Percentiles rank a stretch among this genome's conserved stretches.
Conservation (phyloP, 2,329 filamentous ascomycete species). For the Colletotrichum acutatum region DNA sequence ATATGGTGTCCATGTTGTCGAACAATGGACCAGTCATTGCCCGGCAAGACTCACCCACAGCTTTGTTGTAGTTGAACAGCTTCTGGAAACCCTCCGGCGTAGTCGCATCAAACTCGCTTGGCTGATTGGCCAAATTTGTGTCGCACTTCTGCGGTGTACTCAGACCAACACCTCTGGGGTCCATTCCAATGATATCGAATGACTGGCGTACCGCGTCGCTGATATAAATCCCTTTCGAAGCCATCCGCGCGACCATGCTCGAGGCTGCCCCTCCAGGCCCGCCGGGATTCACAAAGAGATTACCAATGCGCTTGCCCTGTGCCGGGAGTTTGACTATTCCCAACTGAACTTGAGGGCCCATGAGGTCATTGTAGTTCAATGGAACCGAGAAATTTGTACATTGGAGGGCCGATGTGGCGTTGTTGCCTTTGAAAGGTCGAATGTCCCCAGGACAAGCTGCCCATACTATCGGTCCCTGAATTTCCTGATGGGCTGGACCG, state of each 20-base stretch:
- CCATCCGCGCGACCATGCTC: constrained; percentile 24
- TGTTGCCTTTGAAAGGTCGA: constrained; percentile 12
- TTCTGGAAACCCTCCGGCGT: constrained; percentile 25
- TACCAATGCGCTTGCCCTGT: constrained; percentile 10
- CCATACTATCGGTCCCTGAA: not conserved
- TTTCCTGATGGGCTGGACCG: not conserved
- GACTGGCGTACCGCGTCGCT: constrained; percentile 12
- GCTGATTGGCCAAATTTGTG: constrained; percentile 10
- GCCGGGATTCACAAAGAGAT: constrained; percentile 30
- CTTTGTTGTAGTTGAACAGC: constrained; percentile 22
- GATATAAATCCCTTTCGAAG: not conserved
- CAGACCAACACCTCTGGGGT: constrained; percentile 14
- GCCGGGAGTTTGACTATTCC: constrained; percentile 23
- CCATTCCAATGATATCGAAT: constrained; percentile 28
- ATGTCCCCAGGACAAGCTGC: constrained; percentile 14
- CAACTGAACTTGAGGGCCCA: not conserved
- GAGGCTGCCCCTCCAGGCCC: constrained; percentile 26
- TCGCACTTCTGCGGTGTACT: constrained; percentile 23
- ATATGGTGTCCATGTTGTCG: constrained; percentile 22
- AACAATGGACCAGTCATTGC: constrained; percentile 13
- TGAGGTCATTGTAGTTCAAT: not conserved
- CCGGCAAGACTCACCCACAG: constrained; percentile 24
- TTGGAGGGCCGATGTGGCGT: constrained; percentile 4
- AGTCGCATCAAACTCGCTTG: constrained; percentile 26
- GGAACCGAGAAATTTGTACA: constrained; percentile 28